Evolutionary conservation across 208 protist genomes (phyloP).

Genomic region (Leishmania guyanensis): DNA sequence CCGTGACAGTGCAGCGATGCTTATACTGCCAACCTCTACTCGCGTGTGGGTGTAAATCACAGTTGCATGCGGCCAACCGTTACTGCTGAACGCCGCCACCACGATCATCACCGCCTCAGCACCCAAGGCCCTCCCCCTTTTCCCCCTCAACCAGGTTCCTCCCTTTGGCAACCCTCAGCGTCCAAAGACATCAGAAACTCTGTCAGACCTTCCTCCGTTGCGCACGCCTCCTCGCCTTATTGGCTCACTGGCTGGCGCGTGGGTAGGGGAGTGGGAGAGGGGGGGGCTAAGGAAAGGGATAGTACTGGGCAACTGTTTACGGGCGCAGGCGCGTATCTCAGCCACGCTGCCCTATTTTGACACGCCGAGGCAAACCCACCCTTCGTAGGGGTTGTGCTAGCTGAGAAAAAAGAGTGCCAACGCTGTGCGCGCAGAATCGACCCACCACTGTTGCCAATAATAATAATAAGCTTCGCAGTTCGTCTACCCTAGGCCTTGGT

Average conservation of each 20-base stretch:
- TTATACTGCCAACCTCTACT: too few relatives aligned
- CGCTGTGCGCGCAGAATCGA: neutral
- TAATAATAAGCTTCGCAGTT: neutral
- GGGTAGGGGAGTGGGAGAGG: neutral
- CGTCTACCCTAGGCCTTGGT: neutral
- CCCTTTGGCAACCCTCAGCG: neutral
- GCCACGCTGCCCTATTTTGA: neutral
- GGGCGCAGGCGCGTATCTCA: neutral
- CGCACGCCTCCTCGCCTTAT: neutral
- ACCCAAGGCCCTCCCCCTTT: neutral
- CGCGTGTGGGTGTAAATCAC: neutral
- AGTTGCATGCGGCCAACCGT: neutral
- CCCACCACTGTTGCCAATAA: neutral
- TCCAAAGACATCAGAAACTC: neutral
- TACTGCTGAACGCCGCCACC: neutral
- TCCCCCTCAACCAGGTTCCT: neutral
- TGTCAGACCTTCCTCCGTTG: neutral
- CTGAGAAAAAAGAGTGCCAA: neutral
- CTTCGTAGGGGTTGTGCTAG: neutral
- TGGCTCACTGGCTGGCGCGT: neutral
- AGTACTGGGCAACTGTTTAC: neutral
- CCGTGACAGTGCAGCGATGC: neutral
- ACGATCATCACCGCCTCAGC: neutral
- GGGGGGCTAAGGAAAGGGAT: neutral
- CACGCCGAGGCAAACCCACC: neutral